Base-by-base conservation (phyloP, 768 basidiomycete genomes). In the Auriscalpium vulgare region DNA sequence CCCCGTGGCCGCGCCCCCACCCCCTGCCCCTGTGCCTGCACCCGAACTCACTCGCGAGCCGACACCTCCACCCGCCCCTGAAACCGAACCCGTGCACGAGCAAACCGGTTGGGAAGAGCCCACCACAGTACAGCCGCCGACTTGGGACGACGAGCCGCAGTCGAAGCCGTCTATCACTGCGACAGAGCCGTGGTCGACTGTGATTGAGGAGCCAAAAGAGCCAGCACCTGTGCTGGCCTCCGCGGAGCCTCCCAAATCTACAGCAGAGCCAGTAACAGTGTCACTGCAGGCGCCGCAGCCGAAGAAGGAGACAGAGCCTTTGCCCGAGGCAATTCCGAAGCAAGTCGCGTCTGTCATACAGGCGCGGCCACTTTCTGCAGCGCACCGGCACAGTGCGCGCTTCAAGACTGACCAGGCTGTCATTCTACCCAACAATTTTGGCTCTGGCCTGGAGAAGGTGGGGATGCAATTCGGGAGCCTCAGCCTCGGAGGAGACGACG, bases 381-480 rank as follows among this genome's bases (percentile, higher is more conserved):
- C 80, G 1, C 83, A 87, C 53, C 79, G 84, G 48, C 73, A 70
- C 61, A 79, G 75, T 47, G 78, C 80, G 37, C 81, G 82, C 51
- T 84, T 85, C 73, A 91, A 90, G 74, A 78, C 91, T 58, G 86
- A 88, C 56, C 82, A 90, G 38, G 91, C 92, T 16, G 84, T 91
- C 55, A 84, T 91, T 80, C 88, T 90, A 1, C 78, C 78, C 37
- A 73, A 72, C 46, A 81, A 78, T 51, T 86, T 85, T 67, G 79
- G 81, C 35, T 64, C 78, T 37, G 77, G 77, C 16, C 66, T 87
- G 21, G 89, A 91, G 66, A 91, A 88, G 66, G 74, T 92, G 51
- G 90, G 90, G 50, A 91, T 93, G 90, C 89, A 91, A 65, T 93
- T 93, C 65, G 90, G 90, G 51, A 91, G 88, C 68, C 71, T 92